These are phyloP conservation scores for Phytopythium cucurbitacearum DNA, from an alignment of 352 stramenopile genomes.

Conservation along the genomic window DNA sequence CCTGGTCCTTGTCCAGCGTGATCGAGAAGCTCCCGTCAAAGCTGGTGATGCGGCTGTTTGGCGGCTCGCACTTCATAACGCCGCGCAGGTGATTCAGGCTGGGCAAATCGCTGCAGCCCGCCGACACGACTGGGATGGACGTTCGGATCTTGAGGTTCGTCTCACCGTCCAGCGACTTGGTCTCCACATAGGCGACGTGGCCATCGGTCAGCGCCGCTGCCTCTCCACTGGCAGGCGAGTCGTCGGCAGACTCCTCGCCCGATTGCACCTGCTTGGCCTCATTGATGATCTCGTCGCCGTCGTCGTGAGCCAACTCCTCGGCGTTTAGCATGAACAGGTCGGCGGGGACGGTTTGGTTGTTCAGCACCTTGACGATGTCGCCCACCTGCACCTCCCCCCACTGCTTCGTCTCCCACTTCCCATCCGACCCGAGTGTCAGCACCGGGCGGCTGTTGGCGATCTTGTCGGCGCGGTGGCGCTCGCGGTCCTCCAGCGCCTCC, in stretches of 20 bases:
- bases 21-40: conserved; percentile 77
- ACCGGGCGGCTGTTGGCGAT: conserved; percentile 69
- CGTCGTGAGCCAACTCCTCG: conserved; percentile 46
- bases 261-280: conserved; percentile 6
- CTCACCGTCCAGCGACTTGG: conserved; percentile 81
- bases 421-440: conserved; percentile 35
- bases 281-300: conserved; percentile 21
- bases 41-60: conserved; percentile 82
- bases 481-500: conserved; percentile 77
- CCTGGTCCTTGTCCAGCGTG: conserved; percentile 29
- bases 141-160: conserved; percentile 84
- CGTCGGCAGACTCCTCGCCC: not conserved
- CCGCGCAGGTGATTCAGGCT: conserved; percentile 44
- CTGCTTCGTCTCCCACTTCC: conserved; percentile 41
- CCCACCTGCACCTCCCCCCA: conserved; percentile 77
- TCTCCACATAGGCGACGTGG: conserved; percentile 78
- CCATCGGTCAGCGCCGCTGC: conserved; percentile 14
- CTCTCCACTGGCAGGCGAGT: not conserved
- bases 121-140: conserved; percentile 49
- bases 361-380: conserved; percentile 73
- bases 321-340: conserved; percentile 68
- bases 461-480: conserved; percentile 67
- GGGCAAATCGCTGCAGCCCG: conserved; percentile 20
- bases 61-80: conserved; percentile 65
- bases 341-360: conserved; percentile 58